Conservation (phyloP, 352 stramenopile genomes). For the Phytophthora hibernalis region DNA sequence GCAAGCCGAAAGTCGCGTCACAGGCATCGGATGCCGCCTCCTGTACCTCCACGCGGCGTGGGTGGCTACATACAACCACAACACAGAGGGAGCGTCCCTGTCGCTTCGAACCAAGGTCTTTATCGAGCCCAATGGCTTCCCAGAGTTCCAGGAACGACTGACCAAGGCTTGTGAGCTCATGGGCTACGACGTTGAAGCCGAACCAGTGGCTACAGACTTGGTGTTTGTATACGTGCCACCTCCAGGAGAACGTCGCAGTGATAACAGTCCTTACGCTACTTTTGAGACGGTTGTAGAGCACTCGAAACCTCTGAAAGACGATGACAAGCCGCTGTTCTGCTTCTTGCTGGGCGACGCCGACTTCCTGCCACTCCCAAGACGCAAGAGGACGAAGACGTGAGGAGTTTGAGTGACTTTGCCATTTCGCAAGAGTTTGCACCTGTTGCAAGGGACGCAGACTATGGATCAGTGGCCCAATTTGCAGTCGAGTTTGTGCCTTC, state of each 20-base stretch:
- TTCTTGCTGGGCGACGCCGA: slow-evolving; percentile 71
- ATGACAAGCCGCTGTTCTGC: slow-evolving; percentile 67
- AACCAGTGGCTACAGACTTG: slow-evolving; percentile 42
- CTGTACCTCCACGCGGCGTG: slow-evolving; percentile 75
- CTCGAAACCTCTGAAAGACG: slow-evolving; percentile 12
- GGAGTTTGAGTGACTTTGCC: slow-evolving; percentile 80
- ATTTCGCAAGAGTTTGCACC: slow-evolving; percentile 77
- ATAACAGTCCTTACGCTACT: slow-evolving; percentile 48
- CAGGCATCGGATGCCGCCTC: slow-evolving; percentile 68
- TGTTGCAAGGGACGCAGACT: slow-evolving; percentile 49
- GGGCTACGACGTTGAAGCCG: slow-evolving; percentile 48
- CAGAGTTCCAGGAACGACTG: slow-evolving; percentile 51
- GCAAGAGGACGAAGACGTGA: slow-evolving; percentile 60
- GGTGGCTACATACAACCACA: slow-evolving; percentile 36
- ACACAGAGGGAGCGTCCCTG: not conserved
- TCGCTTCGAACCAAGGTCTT: slow-evolving; percentile 32
- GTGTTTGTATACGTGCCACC: slow-evolving; percentile 74
- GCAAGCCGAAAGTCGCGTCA: slow-evolving; percentile 52
- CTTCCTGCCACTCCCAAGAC: slow-evolving; percentile 59
- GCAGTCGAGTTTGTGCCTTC: slow-evolving; percentile 75
- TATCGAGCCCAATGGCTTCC: slow-evolving; percentile 65
- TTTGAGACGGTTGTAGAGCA: slow-evolving; percentile 50
- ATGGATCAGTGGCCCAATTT: slow-evolving; percentile 68
- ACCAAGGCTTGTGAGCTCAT: slow-evolving; percentile 53
- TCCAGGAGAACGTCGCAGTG: slow-evolving; percentile 46